Percentiles rank a stretch among this genome's conserved stretches.
phyloP scores from a whole-genome alignment of 2,329 filamentous ascomycete genomes.

The Domatiomyces catenatus region DNA sequence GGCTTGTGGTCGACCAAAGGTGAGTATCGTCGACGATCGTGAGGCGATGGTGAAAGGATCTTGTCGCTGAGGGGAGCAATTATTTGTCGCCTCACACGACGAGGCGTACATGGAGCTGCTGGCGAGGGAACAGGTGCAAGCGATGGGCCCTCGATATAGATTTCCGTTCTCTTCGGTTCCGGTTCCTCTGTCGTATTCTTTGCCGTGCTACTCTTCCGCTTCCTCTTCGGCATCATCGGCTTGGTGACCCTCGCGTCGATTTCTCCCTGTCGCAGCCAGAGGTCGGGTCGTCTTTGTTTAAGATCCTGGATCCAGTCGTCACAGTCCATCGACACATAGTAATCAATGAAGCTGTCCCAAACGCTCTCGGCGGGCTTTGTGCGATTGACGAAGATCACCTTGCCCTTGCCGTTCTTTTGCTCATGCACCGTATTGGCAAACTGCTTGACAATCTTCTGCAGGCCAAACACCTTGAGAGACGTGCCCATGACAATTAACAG shows the following conservation, averaged over 20 bases:
- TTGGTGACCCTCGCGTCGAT: conserved; percentile 16
- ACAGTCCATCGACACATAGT: conserved; percentile 61
- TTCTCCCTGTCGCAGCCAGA: conserved; percentile 34
- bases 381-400: conserved; percentile 58
- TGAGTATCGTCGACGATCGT: not conserved
- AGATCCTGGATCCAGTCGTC: conserved; percentile 57
- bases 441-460: conserved; percentile 55
- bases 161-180: not conserved
- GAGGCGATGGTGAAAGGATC: not conserved
- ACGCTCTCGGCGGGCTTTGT: conserved; percentile 56
- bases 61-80: not conserved
- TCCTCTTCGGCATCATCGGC: conserved; percentile 8
- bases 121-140: not conserved
- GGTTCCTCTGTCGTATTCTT: not conserved
- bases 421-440: conserved; percentile 55
- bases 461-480: conserved; percentile 53
- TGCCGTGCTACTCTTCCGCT: conserved; percentile 9
- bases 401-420: conserved; percentile 41
- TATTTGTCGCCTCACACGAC: not conserved
- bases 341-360: conserved; percentile 60
- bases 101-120: conserved; percentile 2
- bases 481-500: conserved; percentile 56
- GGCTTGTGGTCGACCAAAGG: not conserved
- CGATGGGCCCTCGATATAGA: conserved; percentile 5
- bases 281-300: conserved; percentile 40